These are phyloP conservation scores for Lenzites betulinus DNA, from an alignment of 768 basidiomycete species.

Conservation along the genomic window DNA sequence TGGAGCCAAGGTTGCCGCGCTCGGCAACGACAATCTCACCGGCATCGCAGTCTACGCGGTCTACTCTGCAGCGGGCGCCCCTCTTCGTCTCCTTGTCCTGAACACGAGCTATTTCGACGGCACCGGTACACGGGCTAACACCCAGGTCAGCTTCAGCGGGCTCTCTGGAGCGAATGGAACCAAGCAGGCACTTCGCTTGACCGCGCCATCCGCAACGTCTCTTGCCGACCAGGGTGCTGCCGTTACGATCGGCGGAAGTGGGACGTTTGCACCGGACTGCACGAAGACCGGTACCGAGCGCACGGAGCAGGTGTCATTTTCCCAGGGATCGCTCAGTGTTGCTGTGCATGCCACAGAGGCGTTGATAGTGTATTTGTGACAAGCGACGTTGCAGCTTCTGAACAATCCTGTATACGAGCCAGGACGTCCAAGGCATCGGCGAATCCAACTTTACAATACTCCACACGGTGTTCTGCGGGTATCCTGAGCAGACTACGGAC, in stretches of 20 bases:
- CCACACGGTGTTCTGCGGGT: too few relatives aligned
- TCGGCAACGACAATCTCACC: conserved; percentile 36
- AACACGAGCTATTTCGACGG: conserved; percentile 40
- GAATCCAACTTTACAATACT: too few relatives aligned
- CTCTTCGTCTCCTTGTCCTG: conserved; percentile 36
- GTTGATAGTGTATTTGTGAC: conserved; percentile 37
- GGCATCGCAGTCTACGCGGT: conserved; percentile 36
- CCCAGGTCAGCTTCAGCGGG: conserved; percentile 34
- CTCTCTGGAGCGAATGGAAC: conserved; percentile 24
- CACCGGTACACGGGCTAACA: conserved; percentile 35
- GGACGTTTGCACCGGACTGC: conserved; percentile 34
- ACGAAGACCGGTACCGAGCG: conserved; percentile 28
- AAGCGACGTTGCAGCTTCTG: too few relatives aligned
- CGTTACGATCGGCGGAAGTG: conserved; percentile 39
- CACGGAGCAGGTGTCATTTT: conserved; percentile 31
- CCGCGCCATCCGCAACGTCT: conserved; percentile 38
- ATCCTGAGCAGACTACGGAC: too few relatives aligned
- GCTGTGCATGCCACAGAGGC: conserved; percentile 40
- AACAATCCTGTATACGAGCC: too few relatives aligned
- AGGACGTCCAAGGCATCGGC: too few relatives aligned
- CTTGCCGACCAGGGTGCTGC: conserved; percentile 34
- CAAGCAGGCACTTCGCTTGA: conserved; percentile 34
- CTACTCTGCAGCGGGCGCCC: conserved; percentile 27
- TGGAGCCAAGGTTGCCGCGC: conserved; percentile 35
- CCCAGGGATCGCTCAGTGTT: conserved; percentile 29